A percentile compares a stretch with the other conserved stretches of the same genome.
phyloP scores from a whole-genome alignment of 805 yeast genomes.

The Hyphopichia homilentoma region DNA sequence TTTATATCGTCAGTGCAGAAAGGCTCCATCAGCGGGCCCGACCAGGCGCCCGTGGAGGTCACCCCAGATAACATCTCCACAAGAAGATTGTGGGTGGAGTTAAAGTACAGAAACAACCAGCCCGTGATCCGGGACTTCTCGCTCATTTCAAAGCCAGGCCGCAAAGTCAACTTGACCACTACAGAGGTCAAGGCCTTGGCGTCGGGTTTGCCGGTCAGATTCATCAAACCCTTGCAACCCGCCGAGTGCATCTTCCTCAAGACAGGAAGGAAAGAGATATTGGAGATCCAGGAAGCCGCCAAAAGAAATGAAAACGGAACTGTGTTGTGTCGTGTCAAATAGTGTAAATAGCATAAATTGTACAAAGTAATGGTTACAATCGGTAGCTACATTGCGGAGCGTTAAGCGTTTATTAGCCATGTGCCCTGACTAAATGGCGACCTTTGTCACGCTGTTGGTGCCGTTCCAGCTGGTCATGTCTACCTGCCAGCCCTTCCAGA shows the following conservation, averaged over 20 bases:
- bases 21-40: constrained; percentile 86
- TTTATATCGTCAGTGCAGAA: constrained; percentile 78
- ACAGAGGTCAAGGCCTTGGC: constrained; percentile 71
- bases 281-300: constrained; percentile 86
- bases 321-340: constrained; percentile 74
- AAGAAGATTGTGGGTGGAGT: constrained; percentile 86
- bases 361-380: constrained; percentile 6
- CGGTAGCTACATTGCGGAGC: too few relatives aligned
- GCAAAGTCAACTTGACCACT: constrained; percentile 60
- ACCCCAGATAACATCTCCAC: constrained; percentile 85
- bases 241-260: constrained; percentile 82
- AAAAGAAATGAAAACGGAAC: constrained; percentile 68
- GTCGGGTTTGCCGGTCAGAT: constrained; percentile 69
- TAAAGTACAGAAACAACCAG: constrained; percentile 78
- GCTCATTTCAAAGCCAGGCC: constrained; percentile 80
- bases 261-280: constrained; percentile 44
- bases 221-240: constrained; percentile 77
- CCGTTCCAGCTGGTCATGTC: constrained; percentile 85
- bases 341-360: constrained; percentile 8
- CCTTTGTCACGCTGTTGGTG: constrained; percentile 45
- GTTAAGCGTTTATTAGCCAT: neutral
- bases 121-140: constrained; percentile 73
- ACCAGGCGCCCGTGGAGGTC: constrained; percentile 63
- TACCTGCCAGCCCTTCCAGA: constrained; percentile 82
- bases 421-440: constrained; percentile 17